Conservation (phyloP, 345 rosid species). For the Eucalyptus victrix region DNA sequence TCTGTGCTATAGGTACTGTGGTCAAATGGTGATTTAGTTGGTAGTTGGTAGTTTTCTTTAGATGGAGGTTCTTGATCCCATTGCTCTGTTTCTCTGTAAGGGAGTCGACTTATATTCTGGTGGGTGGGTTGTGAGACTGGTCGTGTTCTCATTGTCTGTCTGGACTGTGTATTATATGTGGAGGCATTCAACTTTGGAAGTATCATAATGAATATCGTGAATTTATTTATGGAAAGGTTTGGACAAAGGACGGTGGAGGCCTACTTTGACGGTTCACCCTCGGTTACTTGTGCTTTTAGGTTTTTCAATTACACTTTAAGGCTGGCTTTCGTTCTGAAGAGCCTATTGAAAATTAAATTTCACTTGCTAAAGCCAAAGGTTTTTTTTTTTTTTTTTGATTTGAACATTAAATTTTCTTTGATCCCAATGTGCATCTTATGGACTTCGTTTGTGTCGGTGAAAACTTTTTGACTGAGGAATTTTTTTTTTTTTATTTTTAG, state of each 20-base stretch:
- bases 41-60: neutral
- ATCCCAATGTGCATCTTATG: neutral
- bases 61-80: neutral
- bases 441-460: neutral
- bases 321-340: neutral
- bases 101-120: neutral
- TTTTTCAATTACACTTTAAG: neutral
- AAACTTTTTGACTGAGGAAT: neutral
- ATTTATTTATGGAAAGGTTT: neutral
- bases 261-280: neutral
- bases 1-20: neutral
- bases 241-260: neutral
- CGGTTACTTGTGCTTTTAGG: neutral
- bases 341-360: neutral
- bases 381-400: neutral
- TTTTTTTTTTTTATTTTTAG: neutral
- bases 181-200: neutral
- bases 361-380: neutral
- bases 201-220: neutral
- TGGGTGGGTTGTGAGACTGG: neutral
- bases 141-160: neutral
- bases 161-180: neutral
- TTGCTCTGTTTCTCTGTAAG: neutral
- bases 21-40: neutral
- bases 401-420: neutral